phyloP scores from a whole-genome alignment of 2,329 filamentous ascomycete species.

The Claviceps purpurea region DNA sequence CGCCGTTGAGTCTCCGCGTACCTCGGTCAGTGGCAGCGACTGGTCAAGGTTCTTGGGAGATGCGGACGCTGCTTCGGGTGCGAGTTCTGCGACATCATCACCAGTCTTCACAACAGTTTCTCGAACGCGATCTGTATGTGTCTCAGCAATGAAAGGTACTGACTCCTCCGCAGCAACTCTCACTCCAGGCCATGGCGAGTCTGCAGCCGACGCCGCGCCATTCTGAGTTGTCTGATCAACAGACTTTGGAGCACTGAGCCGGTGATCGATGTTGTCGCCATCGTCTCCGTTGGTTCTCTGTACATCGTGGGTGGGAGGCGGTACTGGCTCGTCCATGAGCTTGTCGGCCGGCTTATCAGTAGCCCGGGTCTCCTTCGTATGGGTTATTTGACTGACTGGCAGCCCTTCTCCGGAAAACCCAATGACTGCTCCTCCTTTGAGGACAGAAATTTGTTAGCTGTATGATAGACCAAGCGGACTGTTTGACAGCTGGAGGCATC shows the following conservation, averaged over 20 bases:
- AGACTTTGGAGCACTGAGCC: conserved; percentile 16
- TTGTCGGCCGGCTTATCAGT: conserved; percentile 10
- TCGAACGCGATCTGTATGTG: conserved; percentile 13
- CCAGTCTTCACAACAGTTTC: conserved; percentile 15
- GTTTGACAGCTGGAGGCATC: too few species aligned
- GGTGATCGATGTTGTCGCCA: conserved; percentile 10
- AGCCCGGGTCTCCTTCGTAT: not conserved
- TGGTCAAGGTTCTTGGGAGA: conserved; percentile 6
- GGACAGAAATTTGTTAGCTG: too few species aligned
- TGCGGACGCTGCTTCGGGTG: conserved; percentile 10
- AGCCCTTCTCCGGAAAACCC: conserved; percentile 13
- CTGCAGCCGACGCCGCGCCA: conserved; percentile 20
- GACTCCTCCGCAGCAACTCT: conserved; percentile 16
- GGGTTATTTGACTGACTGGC: conserved; percentile 8
- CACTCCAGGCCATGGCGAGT: conserved; percentile 21
- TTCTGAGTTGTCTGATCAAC: conserved; percentile 24
- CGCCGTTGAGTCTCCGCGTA: conserved; percentile 2
- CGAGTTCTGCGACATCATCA: conserved; percentile 11
- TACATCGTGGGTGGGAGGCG: conserved; percentile 4
- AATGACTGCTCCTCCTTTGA: too few species aligned
- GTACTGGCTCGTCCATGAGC: conserved; percentile 2
- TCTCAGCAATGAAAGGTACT: not conserved
- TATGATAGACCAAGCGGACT: too few species aligned
- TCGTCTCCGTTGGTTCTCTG: conserved; percentile 6
- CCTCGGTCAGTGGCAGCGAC: not conserved